A percentile compares a stretch with the other conserved stretches of the same genome.
Conservation (phyloP, 169 alveolate genomes). For the Eimeria maxima region DNA sequence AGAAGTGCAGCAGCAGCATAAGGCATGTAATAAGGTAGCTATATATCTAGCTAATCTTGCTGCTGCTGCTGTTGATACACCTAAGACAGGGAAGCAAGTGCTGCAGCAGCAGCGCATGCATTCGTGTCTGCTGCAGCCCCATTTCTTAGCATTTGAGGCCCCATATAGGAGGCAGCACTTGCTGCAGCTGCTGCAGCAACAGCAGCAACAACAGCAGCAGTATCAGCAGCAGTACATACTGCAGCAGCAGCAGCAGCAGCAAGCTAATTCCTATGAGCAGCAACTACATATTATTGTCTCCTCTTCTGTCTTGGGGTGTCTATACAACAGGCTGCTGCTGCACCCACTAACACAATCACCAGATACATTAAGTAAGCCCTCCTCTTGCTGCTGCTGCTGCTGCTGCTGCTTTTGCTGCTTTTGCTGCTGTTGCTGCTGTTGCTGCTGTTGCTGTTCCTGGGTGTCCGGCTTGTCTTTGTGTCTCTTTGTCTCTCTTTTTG, state of each 20-base stretch:
- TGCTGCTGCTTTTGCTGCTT: background rate
- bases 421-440: conserved; percentile 33
- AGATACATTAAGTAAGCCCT: too few species aligned
- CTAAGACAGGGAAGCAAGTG: conserved; percentile 86
- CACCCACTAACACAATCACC: too few species aligned
- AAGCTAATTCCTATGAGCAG: background rate
- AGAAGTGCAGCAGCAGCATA: background rate
- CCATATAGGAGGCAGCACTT: too few species aligned
- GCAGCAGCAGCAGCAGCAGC: background rate
- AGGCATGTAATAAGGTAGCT: conserved; percentile 83
- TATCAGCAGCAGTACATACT: too few species aligned
- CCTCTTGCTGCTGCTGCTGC: conserved; percentile 35
- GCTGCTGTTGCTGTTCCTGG: conserved; percentile 14
- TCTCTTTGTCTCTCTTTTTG: too few species aligned
- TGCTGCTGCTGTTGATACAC: conserved; percentile 89
- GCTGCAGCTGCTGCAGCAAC: too few species aligned
- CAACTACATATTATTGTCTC: conserved; percentile 3
- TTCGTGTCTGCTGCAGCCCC: conserved; percentile 31
- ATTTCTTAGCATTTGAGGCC: too few species aligned
- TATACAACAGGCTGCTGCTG: conserved; percentile 16
- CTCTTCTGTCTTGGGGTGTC: conserved; percentile 14
- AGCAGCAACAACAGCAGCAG: too few species aligned
- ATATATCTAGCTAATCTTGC: conserved; percentile 86
- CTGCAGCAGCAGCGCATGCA: background rate
- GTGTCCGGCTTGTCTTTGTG: too few species aligned